These are phyloP conservation scores for Aureobasidium pullulans DNA, from an alignment of 2,329 filamentous ascomycete genomes.

Conservation along the genomic window DNA sequence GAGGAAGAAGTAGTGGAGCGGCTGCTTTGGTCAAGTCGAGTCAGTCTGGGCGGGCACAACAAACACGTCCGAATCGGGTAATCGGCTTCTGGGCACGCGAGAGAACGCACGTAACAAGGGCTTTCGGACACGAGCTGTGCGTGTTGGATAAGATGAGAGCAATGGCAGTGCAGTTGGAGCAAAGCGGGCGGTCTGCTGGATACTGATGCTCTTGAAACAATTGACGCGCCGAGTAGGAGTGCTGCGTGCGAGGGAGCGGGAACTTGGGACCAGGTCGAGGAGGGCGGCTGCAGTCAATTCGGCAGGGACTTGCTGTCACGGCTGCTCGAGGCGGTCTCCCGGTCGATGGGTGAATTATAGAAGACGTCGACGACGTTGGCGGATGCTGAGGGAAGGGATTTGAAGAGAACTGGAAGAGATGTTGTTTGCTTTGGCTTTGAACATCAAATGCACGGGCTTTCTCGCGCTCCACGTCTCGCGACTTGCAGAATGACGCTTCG, in stretches of 20 bases:
- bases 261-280: conserved; percentile 1
- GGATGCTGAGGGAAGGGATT: conserved; percentile 11
- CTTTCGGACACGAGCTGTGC: not conserved
- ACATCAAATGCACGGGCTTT: conserved; percentile 9
- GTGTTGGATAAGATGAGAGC: not conserved
- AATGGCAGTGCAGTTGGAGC: conserved; percentile 6
- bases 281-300: conserved; percentile 1
- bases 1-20: conserved; percentile 4
- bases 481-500: not conserved
- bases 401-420: conserved; percentile 6
- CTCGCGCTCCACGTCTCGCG: conserved; percentile 11
- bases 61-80: conserved; percentile 16
- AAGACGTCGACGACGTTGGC: conserved; percentile 3
- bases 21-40: conserved; percentile 8
- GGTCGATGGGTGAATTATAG: not conserved
- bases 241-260: not conserved
- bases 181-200: conserved; percentile 8
- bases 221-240: conserved; percentile 6
- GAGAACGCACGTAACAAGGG: not conserved
- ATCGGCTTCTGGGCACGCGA: conserved; percentile 6
- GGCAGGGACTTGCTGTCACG: conserved; percentile 1
- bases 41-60: conserved; percentile 13
- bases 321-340: not conserved
- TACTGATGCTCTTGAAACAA: conserved; percentile 12
- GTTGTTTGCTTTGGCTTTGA: conserved; percentile 12